Evolutionary conservation across 2,329 filamentous ascomycete species (phyloP), one percentile per base, ranked within the genome.

Genomic region (Monosporascus sp.): DNA sequence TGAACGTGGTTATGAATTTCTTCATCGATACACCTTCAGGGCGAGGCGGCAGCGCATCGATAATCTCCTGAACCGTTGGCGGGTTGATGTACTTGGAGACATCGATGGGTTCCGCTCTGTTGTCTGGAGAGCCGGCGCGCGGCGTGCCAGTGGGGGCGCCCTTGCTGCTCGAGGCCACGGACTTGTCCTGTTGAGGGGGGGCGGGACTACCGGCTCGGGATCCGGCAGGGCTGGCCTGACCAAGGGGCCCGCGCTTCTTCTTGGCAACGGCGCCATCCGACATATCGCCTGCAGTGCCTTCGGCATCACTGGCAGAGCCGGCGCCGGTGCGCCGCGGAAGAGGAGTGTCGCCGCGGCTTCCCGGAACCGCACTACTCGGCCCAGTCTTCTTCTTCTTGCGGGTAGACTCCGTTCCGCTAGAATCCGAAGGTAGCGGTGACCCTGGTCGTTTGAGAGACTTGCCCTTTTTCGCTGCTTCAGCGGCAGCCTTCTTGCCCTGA

Each of bases 341-440:
- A 19, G 83, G 83, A 8, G 83, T 86, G 14, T 73, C 74, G 19
- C 79, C 75, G 20, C 82, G 80, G 55, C 82, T 84, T 9, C 72
- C 72, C 51, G 74, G 75, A 2, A 76, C 68, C 16, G 79, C 78
- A 17, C 74, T 70, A 5, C 53, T 55, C 16, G 60, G 55, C 2
- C 72, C 71, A 57, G 83, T 80, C 67, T 87, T 88, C 74, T 87
- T 89, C 66, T 88, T 83, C 68, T 94, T 91, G 60, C 88, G 87
- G 24, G 86, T 84, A 1, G 90, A 93, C 69, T 97, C 93, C 62
- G 92, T 95, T 51, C 91, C 93, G 68, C 91, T 96, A 9, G 91
- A 91, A 68, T 97, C 93, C 2, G 91, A 97, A 34, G 89, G 79
- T 59, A 92, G 88, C 3, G 92, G 91, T 17, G 91, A 96, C 19